Percentiles rank a stretch among this genome's conserved stretches.
phyloP scores from a whole-genome alignment of 768 basidiomycete species.

The Agaricus subrufescens region DNA sequence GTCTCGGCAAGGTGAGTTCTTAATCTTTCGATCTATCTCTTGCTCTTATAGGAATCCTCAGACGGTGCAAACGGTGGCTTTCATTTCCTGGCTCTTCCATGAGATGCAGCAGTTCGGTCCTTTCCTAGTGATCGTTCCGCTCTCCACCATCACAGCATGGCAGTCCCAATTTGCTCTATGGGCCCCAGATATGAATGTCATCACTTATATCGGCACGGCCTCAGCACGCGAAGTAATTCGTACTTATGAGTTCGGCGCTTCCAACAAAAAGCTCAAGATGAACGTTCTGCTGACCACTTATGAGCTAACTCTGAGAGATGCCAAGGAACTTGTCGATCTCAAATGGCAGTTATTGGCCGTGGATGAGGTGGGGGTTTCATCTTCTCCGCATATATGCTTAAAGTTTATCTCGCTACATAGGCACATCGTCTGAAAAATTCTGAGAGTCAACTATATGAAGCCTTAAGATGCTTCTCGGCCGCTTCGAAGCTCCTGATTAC shows the following conservation, averaged over 20 bases:
- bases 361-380: constrained; percentile 66
- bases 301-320: constrained; percentile 88
- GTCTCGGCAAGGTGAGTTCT: constrained; percentile 79
- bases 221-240: constrained; percentile 88
- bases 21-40: constrained; percentile 2
- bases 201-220: constrained; percentile 93
- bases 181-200: constrained; percentile 96
- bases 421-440: constrained; percentile 98
- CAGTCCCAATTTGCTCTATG: constrained; percentile 90
- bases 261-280: constrained; percentile 91
- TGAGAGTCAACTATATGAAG: constrained; percentile 95
- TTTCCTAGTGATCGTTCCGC: constrained; percentile 94
- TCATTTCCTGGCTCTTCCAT: constrained; percentile 94
- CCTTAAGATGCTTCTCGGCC: constrained; percentile 82
- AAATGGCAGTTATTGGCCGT: constrained; percentile 98
- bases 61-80: constrained; percentile 95
- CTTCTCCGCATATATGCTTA: constrained; percentile 1
- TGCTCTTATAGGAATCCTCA: constrained; percentile 24
- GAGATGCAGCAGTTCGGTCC: constrained; percentile 91
- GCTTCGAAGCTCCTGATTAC: constrained; percentile 95
- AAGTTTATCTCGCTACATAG: constrained; percentile 30
- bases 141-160: constrained; percentile 98
- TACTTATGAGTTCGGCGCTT: constrained; percentile 83
- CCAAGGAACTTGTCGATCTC: constrained; percentile 84
- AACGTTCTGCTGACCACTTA: constrained; percentile 97